These are phyloP conservation scores for Aspergillus sparsus DNA, from an alignment of 495 filamentous ascomycete genomes.

Conservation along the genomic window DNA sequence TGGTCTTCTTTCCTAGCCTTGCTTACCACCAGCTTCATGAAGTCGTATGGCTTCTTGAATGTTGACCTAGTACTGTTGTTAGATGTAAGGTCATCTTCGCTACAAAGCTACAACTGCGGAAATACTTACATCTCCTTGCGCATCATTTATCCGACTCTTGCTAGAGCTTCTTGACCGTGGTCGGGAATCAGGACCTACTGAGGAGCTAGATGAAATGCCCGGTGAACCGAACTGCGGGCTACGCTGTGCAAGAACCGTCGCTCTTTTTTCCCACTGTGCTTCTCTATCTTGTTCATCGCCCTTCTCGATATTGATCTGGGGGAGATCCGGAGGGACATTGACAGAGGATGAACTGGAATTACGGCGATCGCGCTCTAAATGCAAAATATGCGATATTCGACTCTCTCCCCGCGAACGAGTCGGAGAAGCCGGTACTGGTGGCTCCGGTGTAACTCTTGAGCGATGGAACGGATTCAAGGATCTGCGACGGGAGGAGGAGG, in stretches of 20 bases:
- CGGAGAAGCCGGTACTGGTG: conserved; percentile 28
- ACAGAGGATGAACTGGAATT: conserved; percentile 57
- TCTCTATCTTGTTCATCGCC: conserved; percentile 54
- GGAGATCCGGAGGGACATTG: conserved; percentile 77
- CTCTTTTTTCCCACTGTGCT: conserved; percentile 81
- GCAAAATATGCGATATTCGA: conserved; percentile 70
- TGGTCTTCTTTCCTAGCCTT: not conserved
- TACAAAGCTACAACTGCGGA: not conserved
- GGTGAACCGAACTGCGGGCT: conserved; percentile 50
- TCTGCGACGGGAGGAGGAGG: conserved; percentile 45
- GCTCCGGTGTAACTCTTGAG: conserved; percentile 43
- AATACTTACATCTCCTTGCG: conserved; percentile 45
- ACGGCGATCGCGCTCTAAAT: conserved; percentile 53
- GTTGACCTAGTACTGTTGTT: conserved; percentile 58
- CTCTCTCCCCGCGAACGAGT: conserved; percentile 39
- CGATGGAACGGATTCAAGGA: conserved; percentile 53
- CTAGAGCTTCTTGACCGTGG: conserved; percentile 37
- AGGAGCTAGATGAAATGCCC: conserved; percentile 25
- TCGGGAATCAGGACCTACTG: conserved; percentile 20
- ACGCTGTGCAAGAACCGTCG: conserved; percentile 75
- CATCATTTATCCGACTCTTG: conserved; percentile 39
- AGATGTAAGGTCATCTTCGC: not conserved
- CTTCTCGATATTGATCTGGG: conserved; percentile 60
- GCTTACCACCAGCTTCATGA: conserved; percentile 77
- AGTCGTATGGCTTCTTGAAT: conserved; percentile 96